Evolutionary conservation across 257 asterid genomes (phyloP).

Genomic region (Solanum peruvianum): DNA sequence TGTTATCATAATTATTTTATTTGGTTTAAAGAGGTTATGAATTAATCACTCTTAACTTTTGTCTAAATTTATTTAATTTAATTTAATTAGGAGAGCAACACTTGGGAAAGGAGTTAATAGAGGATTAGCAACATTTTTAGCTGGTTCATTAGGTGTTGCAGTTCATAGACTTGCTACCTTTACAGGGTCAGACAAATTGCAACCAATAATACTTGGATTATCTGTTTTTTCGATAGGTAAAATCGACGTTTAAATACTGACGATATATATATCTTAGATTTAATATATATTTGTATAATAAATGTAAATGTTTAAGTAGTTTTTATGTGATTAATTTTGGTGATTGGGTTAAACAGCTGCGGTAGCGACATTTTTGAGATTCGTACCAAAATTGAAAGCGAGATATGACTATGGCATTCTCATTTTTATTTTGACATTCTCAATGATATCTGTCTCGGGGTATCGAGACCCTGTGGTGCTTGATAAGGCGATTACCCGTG

Average conservation of each 20-base stretch:
- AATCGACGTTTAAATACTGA: not conserved
- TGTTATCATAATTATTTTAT: not conserved
- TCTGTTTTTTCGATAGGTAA: conserved; percentile 65
- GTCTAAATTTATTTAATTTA: accelerated
- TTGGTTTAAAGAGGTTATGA: not conserved
- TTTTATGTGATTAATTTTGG: not conserved
- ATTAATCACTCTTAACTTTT: not conserved
- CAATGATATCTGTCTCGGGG: conserved; percentile 53
- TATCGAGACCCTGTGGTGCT: conserved; percentile 31
- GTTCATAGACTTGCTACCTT: conserved; percentile 44
- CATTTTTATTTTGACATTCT: conserved; percentile 60
- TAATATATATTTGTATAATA: too few relatives aligned
- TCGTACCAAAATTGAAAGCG: conserved; percentile 53
- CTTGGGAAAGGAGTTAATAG: conserved; percentile 67
- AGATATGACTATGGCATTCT: conserved; percentile 69
- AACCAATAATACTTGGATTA: conserved; percentile 47
- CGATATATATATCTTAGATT: not conserved
- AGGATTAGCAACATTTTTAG: conserved; percentile 62
- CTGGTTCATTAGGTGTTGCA: conserved; percentile 62
- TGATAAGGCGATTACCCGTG: conserved; percentile 34
- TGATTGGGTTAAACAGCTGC: not conserved
- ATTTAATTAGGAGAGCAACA: conserved; percentile 51
- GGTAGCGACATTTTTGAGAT: conserved; percentile 43
- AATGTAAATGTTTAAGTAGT: too few relatives aligned
- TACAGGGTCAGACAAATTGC: conserved; percentile 33